Percentiles rank a stretch among this genome's conserved stretches.
These are phyloP conservation scores for Hanseniaspora thailandica DNA, from an alignment of 805 yeast species.

Conservation along the genomic window DNA sequence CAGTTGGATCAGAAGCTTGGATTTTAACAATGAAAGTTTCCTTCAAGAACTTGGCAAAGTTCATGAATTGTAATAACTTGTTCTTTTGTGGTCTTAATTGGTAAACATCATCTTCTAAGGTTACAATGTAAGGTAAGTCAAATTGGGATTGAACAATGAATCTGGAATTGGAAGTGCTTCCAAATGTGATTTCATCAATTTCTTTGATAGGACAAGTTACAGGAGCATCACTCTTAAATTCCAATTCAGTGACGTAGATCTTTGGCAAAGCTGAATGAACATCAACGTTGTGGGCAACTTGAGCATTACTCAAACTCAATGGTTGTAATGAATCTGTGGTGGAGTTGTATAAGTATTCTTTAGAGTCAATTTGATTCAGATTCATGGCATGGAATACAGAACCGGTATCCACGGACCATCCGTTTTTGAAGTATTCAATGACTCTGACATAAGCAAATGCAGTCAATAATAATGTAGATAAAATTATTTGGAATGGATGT, in stretches of 20 bases:
- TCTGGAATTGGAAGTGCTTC: slow-evolving; percentile 8
- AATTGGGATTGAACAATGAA: slow-evolving; percentile 11
- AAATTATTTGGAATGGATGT: slow-evolving; percentile 77
- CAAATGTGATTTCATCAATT: slow-evolving; percentile 6
- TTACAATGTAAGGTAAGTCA: slow-evolving; percentile 3
- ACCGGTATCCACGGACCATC: slow-evolving; percentile 27
- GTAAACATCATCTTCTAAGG: slow-evolving; percentile 44
- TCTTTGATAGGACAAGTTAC: slow-evolving; percentile 19
- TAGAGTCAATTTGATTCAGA: slow-evolving; percentile 8
- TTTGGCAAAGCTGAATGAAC: slow-evolving; percentile 20
- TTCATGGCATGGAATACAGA: slow-evolving; percentile 6
- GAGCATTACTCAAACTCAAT: background rate
- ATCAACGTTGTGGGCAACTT: background rate
- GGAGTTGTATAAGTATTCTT: slow-evolving; percentile 18
- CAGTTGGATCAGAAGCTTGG: slow-evolving; percentile 72
- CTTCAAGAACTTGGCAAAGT: slow-evolving; percentile 35
- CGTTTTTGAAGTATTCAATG: slow-evolving; percentile 49
- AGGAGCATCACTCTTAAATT: slow-evolving; percentile 21
- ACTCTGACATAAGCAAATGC: slow-evolving; percentile 69
- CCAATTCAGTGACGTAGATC: slow-evolving; percentile 25
- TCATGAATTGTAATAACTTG: slow-evolving; percentile 45
- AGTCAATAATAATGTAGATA: slow-evolving; percentile 59
- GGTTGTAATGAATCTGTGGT: background rate
- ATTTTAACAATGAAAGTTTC: slow-evolving; percentile 36
- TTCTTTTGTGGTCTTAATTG: slow-evolving; percentile 44